phyloP scores from a whole-genome alignment of 2,329 filamentous ascomycete species.

The Pseudocercospora fuligena region DNA sequence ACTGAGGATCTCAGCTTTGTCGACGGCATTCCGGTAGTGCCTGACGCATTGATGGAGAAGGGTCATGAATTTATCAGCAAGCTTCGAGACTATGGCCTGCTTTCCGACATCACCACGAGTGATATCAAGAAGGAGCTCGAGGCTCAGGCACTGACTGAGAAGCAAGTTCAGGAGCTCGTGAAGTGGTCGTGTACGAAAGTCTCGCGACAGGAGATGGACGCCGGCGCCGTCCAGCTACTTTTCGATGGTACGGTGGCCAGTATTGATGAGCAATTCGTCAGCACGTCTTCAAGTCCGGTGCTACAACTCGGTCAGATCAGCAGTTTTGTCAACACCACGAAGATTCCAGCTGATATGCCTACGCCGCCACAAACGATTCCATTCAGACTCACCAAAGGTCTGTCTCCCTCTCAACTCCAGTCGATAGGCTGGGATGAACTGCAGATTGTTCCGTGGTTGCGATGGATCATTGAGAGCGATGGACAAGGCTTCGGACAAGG shows the following conservation, averaged over 20 bases:
- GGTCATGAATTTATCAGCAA: conserved; percentile 76
- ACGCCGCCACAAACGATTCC: conserved; percentile 82
- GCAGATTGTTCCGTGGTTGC: conserved; percentile 83
- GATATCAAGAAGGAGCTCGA: conserved; percentile 87
- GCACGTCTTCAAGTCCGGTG: conserved; percentile 66
- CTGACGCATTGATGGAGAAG: conserved; percentile 72
- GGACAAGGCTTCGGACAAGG: conserved; percentile 64
- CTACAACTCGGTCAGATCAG: conserved; percentile 77
- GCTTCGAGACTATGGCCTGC: conserved; percentile 79
- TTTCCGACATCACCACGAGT: conserved; percentile 83
- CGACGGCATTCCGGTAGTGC: conserved; percentile 83
- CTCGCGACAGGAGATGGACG: conserved; percentile 72
- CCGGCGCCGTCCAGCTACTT: conserved; percentile 67
- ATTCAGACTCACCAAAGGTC: conserved; percentile 75
- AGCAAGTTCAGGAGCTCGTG: conserved; percentile 81
- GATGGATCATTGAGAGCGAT: conserved; percentile 74
- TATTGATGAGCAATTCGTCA: conserved; percentile 57
- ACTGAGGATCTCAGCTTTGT: conserved; percentile 77
- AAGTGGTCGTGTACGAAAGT: conserved; percentile 80
- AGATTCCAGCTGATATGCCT: conserved; percentile 80
- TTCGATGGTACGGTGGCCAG: conserved; percentile 81
- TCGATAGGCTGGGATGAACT: conserved; percentile 85
- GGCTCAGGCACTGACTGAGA: conserved; percentile 76
- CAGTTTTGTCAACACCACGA: conserved; percentile 75
- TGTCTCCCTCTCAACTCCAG: conserved; percentile 71